phyloP scores from a whole-genome alignment of 164 flowering plant species.

The Berberis thunbergii region DNA sequence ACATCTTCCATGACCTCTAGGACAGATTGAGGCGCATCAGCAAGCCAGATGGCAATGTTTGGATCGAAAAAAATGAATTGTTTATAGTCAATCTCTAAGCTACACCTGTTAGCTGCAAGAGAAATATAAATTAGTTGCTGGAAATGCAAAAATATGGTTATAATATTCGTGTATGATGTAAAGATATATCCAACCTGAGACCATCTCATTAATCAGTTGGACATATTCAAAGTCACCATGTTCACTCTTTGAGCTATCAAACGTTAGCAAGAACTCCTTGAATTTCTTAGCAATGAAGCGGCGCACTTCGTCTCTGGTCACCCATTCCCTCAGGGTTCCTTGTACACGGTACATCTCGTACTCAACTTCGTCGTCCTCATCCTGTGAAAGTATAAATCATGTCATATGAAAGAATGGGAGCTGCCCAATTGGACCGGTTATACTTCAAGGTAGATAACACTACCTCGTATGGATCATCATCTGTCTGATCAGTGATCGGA shows the following conservation, averaged over 20 bases:
- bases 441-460: not conserved
- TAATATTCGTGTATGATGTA: not conserved
- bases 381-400: slow-evolving; percentile 20
- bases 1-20: slow-evolving; percentile 98
- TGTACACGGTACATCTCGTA: slow-evolving; percentile 87
- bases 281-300: slow-evolving; percentile 87
- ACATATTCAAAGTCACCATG: slow-evolving; percentile 66
- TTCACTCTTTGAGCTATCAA: slow-evolving; percentile 57
- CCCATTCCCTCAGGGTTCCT: slow-evolving; percentile 97
- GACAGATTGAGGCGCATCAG: slow-evolving; percentile 97
- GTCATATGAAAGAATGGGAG: not conserved
- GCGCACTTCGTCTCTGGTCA: slow-evolving; percentile 96
- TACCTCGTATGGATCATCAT: slow-evolving; percentile 75
- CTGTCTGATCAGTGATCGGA: slow-evolving; percentile 82
- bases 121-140: slow-evolving; percentile 6
- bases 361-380: slow-evolving; percentile 80
- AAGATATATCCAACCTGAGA: slow-evolving; percentile 42
- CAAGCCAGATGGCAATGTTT: slow-evolving; percentile 99
- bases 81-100: slow-evolving; percentile 95
- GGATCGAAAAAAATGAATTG: slow-evolving; percentile 86
- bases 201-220: slow-evolving; percentile 90
- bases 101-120: slow-evolving; percentile 81
- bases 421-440: no score
- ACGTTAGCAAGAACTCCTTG: slow-evolving; percentile 73
- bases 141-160: not conserved